A percentile compares a stretch with the other conserved stretches of the same genome.
These are phyloP conservation scores for Afroboletus lepidellus DNA, from an alignment of 1,284 basidiomycete species.

Conservation along the genomic window DNA sequence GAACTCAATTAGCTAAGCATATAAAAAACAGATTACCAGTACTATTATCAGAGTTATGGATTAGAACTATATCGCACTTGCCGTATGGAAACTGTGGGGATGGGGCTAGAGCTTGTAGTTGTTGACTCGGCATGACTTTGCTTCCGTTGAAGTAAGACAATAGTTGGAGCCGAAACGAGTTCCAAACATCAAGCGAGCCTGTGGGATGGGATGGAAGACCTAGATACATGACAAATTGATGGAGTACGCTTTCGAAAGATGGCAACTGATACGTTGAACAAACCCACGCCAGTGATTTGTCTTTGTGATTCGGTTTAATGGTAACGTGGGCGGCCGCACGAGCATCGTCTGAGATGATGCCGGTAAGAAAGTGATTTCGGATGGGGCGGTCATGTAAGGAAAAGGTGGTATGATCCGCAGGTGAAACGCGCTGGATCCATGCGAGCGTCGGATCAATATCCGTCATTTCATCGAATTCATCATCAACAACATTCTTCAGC, in stretches of 20 bases:
- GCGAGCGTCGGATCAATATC: not conserved
- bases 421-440: conserved; percentile 1
- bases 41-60: not conserved
- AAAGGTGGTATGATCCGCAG: conserved; percentile 1
- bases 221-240: not conserved
- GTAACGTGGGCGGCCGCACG: conserved; percentile 2
- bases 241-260: not conserved
- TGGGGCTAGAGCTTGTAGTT: not conserved
- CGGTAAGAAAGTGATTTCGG: conserved; percentile 11
- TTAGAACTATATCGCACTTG: conserved; percentile 1
- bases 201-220: not conserved
- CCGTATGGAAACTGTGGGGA: not conserved
- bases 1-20: not conserved
- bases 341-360: conserved; percentile 3
- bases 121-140: conserved; percentile 12
- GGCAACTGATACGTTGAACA: not conserved
- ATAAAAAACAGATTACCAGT: not conserved
- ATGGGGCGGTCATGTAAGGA: not conserved
- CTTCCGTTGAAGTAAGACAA: not conserved
- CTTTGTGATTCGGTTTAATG: not conserved
- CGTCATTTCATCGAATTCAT: not conserved
- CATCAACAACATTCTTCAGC: conserved; percentile 5
- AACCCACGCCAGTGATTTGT: not conserved
- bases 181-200: conserved; percentile 1
- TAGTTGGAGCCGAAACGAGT: conserved; percentile 7